Evolutionary conservation across 148 eudicot species (phyloP).

Genomic region (Rhododendron griersonianum): DNA sequence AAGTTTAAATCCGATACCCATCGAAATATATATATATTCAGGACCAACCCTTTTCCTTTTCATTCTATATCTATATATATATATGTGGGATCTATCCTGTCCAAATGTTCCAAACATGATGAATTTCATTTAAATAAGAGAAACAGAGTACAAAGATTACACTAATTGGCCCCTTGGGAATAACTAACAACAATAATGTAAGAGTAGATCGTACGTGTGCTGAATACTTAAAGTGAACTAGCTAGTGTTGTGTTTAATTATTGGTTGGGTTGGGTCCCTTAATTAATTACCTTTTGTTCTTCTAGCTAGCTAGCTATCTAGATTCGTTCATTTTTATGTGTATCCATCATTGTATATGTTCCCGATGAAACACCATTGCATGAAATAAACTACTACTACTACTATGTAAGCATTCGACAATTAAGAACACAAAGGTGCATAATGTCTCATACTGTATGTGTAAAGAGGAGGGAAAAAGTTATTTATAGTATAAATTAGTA

Average conservation of each 20-base stretch:
- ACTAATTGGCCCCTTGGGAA: background rate
- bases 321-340: background rate
- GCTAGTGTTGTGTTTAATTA: background rate
- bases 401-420: background rate
- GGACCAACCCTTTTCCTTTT: background rate
- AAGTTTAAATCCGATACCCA: background rate
- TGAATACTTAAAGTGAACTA: background rate
- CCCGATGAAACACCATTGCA: background rate
- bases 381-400: background rate
- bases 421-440: background rate
- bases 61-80: background rate
- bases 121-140: background rate
- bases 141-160: background rate
- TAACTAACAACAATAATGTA: background rate
- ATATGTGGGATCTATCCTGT: background rate
- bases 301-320: background rate
- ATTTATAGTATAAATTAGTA: no score
- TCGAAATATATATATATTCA: background rate
- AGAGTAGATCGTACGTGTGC: background rate
- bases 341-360: background rate
- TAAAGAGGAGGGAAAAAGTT: background rate
- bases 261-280: background rate
- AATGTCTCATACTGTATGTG: background rate
- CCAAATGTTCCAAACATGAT: background rate
- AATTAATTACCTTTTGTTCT: background rate